Evolutionary conservation across 331 rosid species (phyloP).

Genomic region (Malus hybrid): DNA sequence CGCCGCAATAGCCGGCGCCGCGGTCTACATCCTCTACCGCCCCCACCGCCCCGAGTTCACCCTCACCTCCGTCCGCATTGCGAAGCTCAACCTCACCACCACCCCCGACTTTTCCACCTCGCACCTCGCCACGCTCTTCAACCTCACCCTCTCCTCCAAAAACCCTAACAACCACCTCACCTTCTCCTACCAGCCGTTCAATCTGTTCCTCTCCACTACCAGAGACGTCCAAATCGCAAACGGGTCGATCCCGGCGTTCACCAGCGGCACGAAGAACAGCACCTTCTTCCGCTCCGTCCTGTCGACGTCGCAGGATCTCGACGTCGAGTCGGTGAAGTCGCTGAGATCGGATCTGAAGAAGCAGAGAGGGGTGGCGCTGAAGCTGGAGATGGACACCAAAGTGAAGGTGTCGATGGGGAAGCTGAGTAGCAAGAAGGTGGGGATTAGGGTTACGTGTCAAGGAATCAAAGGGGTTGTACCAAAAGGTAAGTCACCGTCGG

Average conservation of each 20-base stretch:
- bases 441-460: constrained; percentile 71
- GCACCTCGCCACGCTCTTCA: constrained; percentile 58
- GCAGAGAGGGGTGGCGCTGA: constrained; percentile 48
- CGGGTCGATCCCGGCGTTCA: constrained; percentile 62
- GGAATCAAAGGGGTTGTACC: constrained; percentile 58
- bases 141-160: constrained; percentile 61
- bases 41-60: constrained; percentile 91
- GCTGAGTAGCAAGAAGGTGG: constrained; percentile 66
- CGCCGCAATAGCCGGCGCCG: constrained; percentile 66
- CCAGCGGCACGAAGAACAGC: constrained; percentile 58
- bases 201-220: constrained; percentile 32
- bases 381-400: constrained; percentile 70
- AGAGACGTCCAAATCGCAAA: constrained; percentile 52
- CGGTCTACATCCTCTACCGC: constrained; percentile 73
- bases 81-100: constrained; percentile 65
- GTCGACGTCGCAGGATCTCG: constrained; percentile 48
- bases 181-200: constrained; percentile 67
- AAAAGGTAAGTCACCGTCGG: constrained; percentile 62
- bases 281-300: constrained; percentile 49
- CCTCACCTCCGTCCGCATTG: constrained; percentile 75
- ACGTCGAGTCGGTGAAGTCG: constrained; percentile 50
- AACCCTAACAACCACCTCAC: constrained; percentile 79
- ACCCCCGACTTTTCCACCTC: constrained; percentile 57
- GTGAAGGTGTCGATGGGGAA: constrained; percentile 78
- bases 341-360: constrained; percentile 79